phyloP scores from a whole-genome alignment of 345 rosid genomes.

The Corymbia maculata region DNA sequence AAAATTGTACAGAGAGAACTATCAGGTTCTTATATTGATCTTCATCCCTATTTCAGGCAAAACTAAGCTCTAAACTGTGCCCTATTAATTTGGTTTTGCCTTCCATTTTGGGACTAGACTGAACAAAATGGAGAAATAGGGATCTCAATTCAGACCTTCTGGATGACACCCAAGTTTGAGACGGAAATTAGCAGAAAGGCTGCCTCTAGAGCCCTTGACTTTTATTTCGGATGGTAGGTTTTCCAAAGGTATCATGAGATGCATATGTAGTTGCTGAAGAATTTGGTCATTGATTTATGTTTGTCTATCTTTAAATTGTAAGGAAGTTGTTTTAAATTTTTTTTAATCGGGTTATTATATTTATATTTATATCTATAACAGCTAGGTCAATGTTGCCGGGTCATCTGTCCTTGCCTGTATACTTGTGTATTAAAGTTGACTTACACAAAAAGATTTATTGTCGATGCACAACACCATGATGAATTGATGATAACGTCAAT shows the following conservation, averaged over 20 bases:
- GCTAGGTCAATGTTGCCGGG: neutral
- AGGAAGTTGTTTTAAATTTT: neutral
- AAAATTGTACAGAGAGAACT: constrained; percentile 10
- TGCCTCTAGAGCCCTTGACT: constrained; percentile 11
- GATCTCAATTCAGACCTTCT: neutral
- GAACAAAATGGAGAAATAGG: constrained; percentile 12
- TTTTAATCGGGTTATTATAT: neutral
- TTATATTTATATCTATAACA: neutral
- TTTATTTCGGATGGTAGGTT: constrained; percentile 18
- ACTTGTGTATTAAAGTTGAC: neutral
- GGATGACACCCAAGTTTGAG: constrained; percentile 15
- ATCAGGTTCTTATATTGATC: neutral
- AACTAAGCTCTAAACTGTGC: neutral
- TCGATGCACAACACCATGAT: neutral
- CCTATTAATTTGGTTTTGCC: neutral
- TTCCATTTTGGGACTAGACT: neutral
- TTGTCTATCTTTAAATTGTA: neutral
- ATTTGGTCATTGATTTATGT: neutral
- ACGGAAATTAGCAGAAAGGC: constrained; percentile 1
- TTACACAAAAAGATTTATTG: neutral
- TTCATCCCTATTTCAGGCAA: neutral
- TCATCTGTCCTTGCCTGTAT: neutral
- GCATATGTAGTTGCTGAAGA: neutral
- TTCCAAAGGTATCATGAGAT: neutral
- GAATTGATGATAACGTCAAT: neutral